Percentiles rank a stretch among this genome's conserved stretches.
phyloP scores from a whole-genome alignment of 306 rosid genomes.

The Pyrus communis region DNA sequence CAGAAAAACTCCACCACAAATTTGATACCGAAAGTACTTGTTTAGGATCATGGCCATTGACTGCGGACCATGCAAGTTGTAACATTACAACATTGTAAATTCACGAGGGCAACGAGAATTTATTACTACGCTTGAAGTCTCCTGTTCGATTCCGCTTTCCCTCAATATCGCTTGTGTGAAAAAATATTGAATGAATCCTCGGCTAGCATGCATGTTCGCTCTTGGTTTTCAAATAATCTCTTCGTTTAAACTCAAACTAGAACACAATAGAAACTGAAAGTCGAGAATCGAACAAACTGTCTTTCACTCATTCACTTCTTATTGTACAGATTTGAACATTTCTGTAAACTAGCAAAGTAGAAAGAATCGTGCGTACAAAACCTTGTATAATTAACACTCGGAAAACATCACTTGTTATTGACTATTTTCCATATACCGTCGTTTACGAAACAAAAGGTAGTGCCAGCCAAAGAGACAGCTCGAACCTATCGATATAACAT shows the following conservation, averaged over 20 bases:
- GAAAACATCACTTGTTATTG: not conserved
- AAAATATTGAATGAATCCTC: not conserved
- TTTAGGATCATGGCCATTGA: too few relatives aligned
- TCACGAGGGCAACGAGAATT: too few relatives aligned
- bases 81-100: too few relatives aligned
- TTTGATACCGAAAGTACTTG: too few relatives aligned
- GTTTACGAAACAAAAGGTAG: not conserved
- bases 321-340: not conserved
- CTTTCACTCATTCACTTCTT: not conserved
- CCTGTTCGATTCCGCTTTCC: too few relatives aligned
- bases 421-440: not conserved
- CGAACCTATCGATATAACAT: not conserved
- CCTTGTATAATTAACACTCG: not conserved
- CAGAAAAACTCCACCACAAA: too few relatives aligned
- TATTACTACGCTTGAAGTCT: too few relatives aligned
- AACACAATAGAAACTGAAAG: not conserved
- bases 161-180: too few relatives aligned
- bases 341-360: not conserved
- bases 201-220: not conserved
- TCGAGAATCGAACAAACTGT: not conserved
- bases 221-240: not conserved
- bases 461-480: slow-evolving; percentile 9
- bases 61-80: too few relatives aligned
- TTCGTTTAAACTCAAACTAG: not conserved
- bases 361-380: not conserved